A percentile compares a stretch with the other conserved stretches of the same genome.
Conservation (phyloP, 2,329 filamentous ascomycete genomes). For the Calonectria naviculata region DNA sequence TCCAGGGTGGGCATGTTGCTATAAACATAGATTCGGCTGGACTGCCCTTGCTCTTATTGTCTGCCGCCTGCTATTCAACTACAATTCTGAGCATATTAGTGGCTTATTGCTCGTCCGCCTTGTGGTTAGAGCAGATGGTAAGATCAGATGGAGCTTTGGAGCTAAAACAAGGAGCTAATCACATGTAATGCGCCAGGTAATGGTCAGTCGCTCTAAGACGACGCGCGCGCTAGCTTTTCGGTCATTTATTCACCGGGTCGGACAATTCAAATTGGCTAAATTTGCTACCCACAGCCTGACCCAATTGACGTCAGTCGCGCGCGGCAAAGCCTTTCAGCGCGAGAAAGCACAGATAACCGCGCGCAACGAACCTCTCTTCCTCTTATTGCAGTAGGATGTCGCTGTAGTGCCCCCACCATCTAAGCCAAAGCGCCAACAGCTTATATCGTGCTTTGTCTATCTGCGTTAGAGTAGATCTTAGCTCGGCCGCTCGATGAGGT, state of each 20-base stretch:
- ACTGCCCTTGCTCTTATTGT: no score
- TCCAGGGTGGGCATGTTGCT: no score
- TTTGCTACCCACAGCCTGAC: not conserved
- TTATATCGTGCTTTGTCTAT: not conserved
- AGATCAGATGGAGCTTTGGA: no score
- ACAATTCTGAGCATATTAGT: no score
- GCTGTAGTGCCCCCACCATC: not conserved
- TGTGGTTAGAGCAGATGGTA: no score
- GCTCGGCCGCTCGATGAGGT: not conserved
- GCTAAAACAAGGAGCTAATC: no score
- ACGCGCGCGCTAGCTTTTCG: not conserved
- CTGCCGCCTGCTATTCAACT: no score
- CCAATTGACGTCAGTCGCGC: slow-evolving; percentile 1
- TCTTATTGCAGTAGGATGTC: not conserved
- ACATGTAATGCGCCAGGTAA: no score
- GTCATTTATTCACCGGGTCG: not conserved
- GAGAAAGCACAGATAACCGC: not conserved
- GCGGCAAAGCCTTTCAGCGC: not conserved
- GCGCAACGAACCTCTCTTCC: not conserved
- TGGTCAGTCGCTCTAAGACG: no score
- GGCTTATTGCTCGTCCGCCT: no score
- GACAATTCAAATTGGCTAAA: not conserved
- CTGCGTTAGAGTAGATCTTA: not conserved
- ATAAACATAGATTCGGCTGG: no score
- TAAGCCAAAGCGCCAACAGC: not conserved